Evolutionary conservation across 1,139 yeast species (phyloP), one percentile per base, ranked within the genome.

Genomic region (Pichia terricola): DNA sequence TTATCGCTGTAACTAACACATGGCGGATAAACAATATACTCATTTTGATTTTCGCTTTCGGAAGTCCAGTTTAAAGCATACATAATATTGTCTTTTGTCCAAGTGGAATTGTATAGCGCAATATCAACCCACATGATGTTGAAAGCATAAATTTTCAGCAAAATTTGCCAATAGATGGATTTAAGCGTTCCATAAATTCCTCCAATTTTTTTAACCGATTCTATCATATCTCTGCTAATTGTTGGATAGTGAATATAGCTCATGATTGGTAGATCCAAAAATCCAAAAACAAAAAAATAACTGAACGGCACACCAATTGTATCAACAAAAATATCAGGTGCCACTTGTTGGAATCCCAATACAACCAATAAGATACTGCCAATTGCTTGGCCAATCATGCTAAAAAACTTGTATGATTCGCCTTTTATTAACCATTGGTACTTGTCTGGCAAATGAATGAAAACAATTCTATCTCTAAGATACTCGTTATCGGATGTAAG

Each of bases 171-270:
- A 63, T 94, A 94, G 3, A 68, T 39, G 47, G 69, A 75, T 58
- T 87, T 88, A 11, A 62, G 53, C 16, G 62, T 30, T 27, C 48
- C 49, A 31, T 48, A 28, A 26, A 49, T 64, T 65, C 51, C 43
- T 26, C 41, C 39, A n/a, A 49, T 40, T 8, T 11, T 8, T 6
- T 28, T 35, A 49, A 82, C 64, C 53, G 80, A 81, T 40, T 65
- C 66, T 51, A 83, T 65, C 98, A 94, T 94, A 53, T 91, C 97
- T 37, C 68, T 65, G 41, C 95, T 94, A 39, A 94, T 80, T 11
- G 89, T 77, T 1, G 99, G 99, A 64, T 86, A 94, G 66, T 94
- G 98, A 26, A 88, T 88, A 58, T 94, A 94, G 1, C 96, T 78
- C 31, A 84, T 66, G 32, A 91, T 73, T 1, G 98, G 98, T 31